phyloP scores from a whole-genome alignment of 345 rosid genomes.

The Carallia pectinifolia region DNA sequence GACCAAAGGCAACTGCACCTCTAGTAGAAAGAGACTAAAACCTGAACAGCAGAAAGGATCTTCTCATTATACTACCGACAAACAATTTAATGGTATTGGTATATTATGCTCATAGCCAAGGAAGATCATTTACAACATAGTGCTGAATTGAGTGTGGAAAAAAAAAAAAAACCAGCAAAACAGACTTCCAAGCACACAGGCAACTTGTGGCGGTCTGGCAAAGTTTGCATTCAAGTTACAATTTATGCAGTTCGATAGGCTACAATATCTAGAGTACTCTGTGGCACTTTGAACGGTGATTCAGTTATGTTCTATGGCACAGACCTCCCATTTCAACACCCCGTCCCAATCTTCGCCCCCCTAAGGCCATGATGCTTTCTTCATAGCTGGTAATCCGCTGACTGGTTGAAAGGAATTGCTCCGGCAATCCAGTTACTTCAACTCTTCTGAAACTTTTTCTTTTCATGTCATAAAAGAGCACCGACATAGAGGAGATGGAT shows the following conservation, averaged over 20 bases:
- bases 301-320: not conserved
- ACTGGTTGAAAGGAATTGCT: not conserved
- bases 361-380: not conserved
- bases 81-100: no score
- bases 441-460: not conserved
- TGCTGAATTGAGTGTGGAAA: not conserved
- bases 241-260: not conserved
- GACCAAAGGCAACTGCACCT: no score
- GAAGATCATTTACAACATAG: not conserved
- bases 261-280: not conserved
- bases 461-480: not conserved
- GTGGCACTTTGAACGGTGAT: not conserved
- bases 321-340: not conserved
- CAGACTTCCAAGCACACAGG: not conserved
- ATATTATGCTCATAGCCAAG: not conserved
- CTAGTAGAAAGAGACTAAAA: no score
- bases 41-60: no score
- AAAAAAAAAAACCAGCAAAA: not conserved
- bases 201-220: not conserved
- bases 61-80: no score
- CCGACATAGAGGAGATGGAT: not conserved
- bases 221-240: not conserved
- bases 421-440: not conserved
- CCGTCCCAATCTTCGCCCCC: not conserved
- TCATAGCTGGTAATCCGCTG: not conserved